Evolutionary conservation across 768 basidiomycete species (phyloP), one percentile per base, ranked within the genome.

Genomic region (Galerina sulciceps): DNA sequence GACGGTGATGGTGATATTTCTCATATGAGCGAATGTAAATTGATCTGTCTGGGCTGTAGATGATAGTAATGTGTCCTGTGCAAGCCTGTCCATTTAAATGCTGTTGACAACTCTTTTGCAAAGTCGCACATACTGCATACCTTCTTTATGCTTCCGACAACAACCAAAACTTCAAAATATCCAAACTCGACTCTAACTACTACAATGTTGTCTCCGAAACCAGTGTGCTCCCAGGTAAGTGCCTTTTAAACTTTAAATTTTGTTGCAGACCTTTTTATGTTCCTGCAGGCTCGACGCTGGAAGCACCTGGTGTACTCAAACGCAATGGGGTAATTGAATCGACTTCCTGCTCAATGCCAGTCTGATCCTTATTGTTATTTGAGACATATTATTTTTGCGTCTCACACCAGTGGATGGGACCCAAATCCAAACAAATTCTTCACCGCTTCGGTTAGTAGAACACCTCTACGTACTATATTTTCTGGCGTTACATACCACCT

Each of bases 131-230:
- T 57, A 82, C 81, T 0, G 73, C 83, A 6, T 88, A 87, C 65
- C 76, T 88, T 13, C 75, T 88, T 15, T 88, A 86, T 63, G 86
- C 86, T 15, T 86, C 85, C 5, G 85, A 88, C 70, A 85, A 85
- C 70, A 88, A 88, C 68, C 83, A 85, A 70, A 84, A 87, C 67
- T 86, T 87, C 78, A 88, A 88, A 76, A 86, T 88, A 20, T 77
- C 85, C 11, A 71, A 70, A 49, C 69, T 86, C 53, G 83, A 85
- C 60, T 59, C 78, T n/a, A 79, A 86, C 65, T 88, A 85, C 60
- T 83, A 85, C 64, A 83, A 81, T 57, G 82, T 88, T 15, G 74
- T 76, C 0, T 70, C 79, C 10, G 76, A 81, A 54, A 77, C 77
- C 3, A 79, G 78, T 53, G 76, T 77, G 6, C 66, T 85, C 45